Percentiles rank a stretch among this genome's conserved stretches.
Conservation (phyloP, 2,329 filamentous ascomycete genomes). For the Teratosphaeria zuluensis region DNA sequence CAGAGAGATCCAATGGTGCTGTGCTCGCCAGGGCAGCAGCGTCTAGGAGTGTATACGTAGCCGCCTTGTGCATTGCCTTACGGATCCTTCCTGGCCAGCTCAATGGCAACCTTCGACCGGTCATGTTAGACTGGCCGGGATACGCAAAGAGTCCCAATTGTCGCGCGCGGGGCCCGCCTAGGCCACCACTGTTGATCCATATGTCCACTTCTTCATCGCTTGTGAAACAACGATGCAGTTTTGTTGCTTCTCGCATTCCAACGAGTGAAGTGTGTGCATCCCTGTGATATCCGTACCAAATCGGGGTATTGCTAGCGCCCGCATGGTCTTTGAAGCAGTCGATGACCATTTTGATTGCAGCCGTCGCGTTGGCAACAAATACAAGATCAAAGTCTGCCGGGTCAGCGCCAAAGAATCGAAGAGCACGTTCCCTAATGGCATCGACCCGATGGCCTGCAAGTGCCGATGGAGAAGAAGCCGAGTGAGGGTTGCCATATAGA, state of each 20-base stretch:
- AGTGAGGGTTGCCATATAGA: conserved; percentile 62
- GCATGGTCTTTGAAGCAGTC: conserved; percentile 48
- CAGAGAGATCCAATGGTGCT: conserved; percentile 45
- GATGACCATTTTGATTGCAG: conserved; percentile 52
- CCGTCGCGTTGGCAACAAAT: conserved; percentile 53
- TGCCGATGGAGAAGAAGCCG: conserved; percentile 50
- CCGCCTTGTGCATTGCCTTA: conserved; percentile 24
- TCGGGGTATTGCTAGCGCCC: conserved; percentile 34
- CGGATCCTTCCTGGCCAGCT: conserved; percentile 27
- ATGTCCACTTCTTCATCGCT: conserved; percentile 31
- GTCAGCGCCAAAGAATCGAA: conserved; percentile 50
- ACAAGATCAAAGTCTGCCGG: conserved; percentile 51
- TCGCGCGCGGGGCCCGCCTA: conserved; percentile 21
- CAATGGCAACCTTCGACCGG: conserved; percentile 26
- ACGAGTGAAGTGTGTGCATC: conserved; percentile 53
- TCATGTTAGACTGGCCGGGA: conserved; percentile 33
- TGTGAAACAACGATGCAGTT: conserved; percentile 29
- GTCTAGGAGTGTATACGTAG: conserved; percentile 47
- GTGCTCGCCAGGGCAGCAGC: conserved; percentile 58
- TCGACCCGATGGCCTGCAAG: conserved; percentile 50
- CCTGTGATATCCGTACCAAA: conserved; percentile 53
- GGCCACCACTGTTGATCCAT: conserved; percentile 33
- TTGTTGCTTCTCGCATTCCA: conserved; percentile 26
- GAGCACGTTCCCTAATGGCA: conserved; percentile 42
- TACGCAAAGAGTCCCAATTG: conserved; percentile 29